Conservation (phyloP, 371 early-diverging fungal genomes). For the Syncephalastrum racemosum region DNA sequence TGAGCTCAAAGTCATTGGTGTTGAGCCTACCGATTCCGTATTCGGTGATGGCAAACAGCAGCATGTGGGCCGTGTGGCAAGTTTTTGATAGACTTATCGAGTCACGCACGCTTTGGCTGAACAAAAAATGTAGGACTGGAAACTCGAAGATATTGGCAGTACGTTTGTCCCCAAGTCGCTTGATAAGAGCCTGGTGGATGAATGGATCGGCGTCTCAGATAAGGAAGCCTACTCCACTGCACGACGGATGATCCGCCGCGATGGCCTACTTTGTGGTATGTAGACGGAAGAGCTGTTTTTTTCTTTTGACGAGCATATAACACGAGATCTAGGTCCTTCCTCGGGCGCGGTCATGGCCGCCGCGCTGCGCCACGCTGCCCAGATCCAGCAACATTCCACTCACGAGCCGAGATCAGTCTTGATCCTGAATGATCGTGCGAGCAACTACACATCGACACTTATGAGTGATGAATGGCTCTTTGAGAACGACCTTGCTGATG, state of each 20-base stretch:
- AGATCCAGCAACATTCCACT: conserved; percentile 23
- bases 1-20: conserved; percentile 63
- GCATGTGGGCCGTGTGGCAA: conserved; percentile 10
- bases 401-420: conserved; percentile 44
- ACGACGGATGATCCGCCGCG: conserved; percentile 64
- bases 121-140: conserved; percentile 54
- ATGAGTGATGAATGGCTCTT: conserved; percentile 77
- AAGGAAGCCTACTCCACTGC: conserved; percentile 73
- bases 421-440: conserved; percentile 69
- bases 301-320: neutral
- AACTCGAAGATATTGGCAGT: conserved; percentile 76
- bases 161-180: conserved; percentile 65
- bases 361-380: conserved; percentile 50
- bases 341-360: conserved; percentile 77
- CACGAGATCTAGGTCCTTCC: conserved; percentile 48
- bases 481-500: conserved; percentile 73
- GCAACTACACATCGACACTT: conserved; percentile 69
- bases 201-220: conserved; percentile 73
- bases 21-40: conserved; percentile 69
- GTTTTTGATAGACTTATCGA: neutral
- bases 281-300: neutral
- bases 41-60: conserved; percentile 24
- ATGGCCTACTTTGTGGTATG: conserved; percentile 68
- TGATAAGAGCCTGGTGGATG: conserved; percentile 58
- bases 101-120: neutral